Conservation (phyloP, 1,284 basidiomycete genomes). For the Ganoderma resinaceum region DNA sequence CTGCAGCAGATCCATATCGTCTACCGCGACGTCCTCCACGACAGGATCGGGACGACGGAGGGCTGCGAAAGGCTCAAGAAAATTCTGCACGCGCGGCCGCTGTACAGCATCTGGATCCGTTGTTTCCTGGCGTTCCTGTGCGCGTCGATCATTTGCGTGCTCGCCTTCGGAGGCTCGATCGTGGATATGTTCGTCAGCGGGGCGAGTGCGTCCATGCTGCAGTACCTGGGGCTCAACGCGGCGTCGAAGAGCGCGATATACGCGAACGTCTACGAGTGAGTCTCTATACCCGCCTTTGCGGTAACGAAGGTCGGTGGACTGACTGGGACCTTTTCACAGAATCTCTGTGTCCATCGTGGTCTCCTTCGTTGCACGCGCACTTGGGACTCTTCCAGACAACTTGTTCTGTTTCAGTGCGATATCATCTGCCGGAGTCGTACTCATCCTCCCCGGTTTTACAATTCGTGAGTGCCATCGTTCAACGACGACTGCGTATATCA, state of each 20-base stretch:
- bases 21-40: constrained; percentile 82
- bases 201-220: constrained; percentile 69
- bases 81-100: constrained; percentile 65
- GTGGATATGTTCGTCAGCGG: constrained; percentile 86
- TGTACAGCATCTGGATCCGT: constrained; percentile 67
- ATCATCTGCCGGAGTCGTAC: constrained; percentile 81
- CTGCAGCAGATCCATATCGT: constrained; percentile 78
- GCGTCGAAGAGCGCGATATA: constrained; percentile 85
- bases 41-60: constrained; percentile 70
- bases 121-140: constrained; percentile 78
- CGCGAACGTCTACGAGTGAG: constrained; percentile 90
- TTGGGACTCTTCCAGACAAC: constrained; percentile 72
- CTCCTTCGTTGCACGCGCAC: constrained; percentile 78
- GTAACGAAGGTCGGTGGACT: constrained; percentile 2
- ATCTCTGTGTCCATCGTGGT: constrained; percentile 86
- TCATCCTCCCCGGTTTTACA: constrained; percentile 83
- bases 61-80: constrained; percentile 67
- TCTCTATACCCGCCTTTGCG: constrained; percentile 19
- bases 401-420: constrained; percentile 87
- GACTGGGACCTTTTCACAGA: constrained; percentile 45
- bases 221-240: constrained; percentile 79
- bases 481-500: neutral
- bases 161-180: constrained; percentile 85
- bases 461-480: constrained; percentile 55
- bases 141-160: constrained; percentile 78